Percentiles rank a stretch among this genome's conserved stretches.
Evolutionary conservation across 2,329 filamentous ascomycete species (phyloP).

Genomic region (Colletotrichum echinochloae): DNA sequence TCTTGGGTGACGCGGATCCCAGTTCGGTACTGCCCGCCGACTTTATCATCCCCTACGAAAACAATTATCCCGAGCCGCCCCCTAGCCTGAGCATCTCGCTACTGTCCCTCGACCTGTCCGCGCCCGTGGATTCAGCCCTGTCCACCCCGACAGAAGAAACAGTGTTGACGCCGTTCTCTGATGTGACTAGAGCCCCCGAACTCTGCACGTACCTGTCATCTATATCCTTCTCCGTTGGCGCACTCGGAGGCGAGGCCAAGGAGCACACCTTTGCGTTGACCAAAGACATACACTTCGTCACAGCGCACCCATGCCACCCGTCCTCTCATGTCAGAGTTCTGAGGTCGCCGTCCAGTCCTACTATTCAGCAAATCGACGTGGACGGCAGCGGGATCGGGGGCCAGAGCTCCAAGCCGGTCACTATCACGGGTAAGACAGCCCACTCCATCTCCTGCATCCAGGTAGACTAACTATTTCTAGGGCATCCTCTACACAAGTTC

Average conservation of each 20-base stretch:
- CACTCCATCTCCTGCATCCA: constrained; percentile 38
- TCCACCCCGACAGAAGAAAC: constrained; percentile 59
- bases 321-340: constrained; percentile 68
- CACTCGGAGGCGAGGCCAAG: constrained; percentile 55
- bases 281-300: constrained; percentile 74
- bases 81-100: constrained; percentile 63
- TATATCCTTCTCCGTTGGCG: constrained; percentile 54
- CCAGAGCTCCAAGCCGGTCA: constrained; percentile 59
- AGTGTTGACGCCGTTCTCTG: constrained; percentile 53
- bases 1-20: constrained; percentile 68
- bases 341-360: constrained; percentile 70
- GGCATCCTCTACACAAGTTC: constrained; percentile 73
- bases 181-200: constrained; percentile 47
- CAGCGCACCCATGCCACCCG: constrained; percentile 73
- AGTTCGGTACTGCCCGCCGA: constrained; percentile 69
- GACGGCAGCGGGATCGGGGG: constrained; percentile 58
- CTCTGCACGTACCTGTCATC: constrained; percentile 56
- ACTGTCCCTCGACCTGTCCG: constrained; percentile 62
- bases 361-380: constrained; percentile 68
- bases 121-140: constrained; percentile 57
- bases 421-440: constrained; percentile 58
- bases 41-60: constrained; percentile 72
- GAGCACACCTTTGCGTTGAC: constrained; percentile 60
- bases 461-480: constrained; percentile 48
- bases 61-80: constrained; percentile 61